A percentile compares a stretch with the other conserved stretches of the same genome.
Evolutionary conservation across 805 yeast genomes (phyloP).

Genomic region (Nakazawaea anatomiae): DNA sequence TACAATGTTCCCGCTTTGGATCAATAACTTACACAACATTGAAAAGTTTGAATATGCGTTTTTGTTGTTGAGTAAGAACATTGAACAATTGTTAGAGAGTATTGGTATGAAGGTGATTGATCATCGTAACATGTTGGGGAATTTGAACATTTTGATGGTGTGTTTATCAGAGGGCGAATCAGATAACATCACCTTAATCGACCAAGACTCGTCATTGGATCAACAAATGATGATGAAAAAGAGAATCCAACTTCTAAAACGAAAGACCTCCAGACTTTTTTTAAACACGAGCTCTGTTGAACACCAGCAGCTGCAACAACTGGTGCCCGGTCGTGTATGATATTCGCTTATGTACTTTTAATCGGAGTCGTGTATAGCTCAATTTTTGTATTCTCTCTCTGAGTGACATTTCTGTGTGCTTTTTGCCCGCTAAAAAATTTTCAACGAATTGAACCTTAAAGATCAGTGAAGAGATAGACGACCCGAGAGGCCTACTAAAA

Average conservation of each 20-base stretch:
- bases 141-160: conserved; percentile 26
- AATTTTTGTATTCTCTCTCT: not conserved
- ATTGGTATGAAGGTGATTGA: conserved; percentile 24
- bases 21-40: conserved; percentile 17
- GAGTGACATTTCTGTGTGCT: too few species aligned
- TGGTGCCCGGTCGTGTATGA: not conserved
- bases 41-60: conserved; percentile 47
- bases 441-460: not conserved
- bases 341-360: not conserved
- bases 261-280: not conserved
- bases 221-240: not conserved
- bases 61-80: conserved; percentile 36
- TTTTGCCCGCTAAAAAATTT: not conserved
- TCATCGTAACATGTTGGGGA: conserved; percentile 25
- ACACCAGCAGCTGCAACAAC: not conserved
- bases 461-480: not conserved
- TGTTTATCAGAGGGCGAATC: conserved; percentile 19
- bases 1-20: conserved; percentile 42
- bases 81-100: conserved; percentile 35
- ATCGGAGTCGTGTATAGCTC: not conserved
- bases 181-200: not conserved
- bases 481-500: not conserved
- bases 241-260: conserved; percentile 1
- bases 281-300: not conserved
- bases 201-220: not conserved